phyloP scores from a whole-genome alignment of 306 rosid genomes.

The Dalbergia cultrata region DNA sequence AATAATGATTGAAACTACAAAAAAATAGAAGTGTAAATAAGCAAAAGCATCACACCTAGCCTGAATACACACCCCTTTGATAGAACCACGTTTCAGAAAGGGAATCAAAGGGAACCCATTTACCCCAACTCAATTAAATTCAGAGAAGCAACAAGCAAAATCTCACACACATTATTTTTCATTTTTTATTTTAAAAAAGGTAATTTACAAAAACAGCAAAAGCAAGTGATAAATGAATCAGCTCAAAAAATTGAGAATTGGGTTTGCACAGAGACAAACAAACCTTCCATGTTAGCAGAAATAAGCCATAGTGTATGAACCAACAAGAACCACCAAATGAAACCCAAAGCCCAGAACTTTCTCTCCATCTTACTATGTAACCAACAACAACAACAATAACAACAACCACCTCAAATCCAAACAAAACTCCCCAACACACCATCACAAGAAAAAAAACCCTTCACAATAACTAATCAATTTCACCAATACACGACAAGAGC shows the following conservation, averaged over 20 bases:
- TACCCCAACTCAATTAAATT: constrained; percentile 11
- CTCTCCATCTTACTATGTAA: constrained; percentile 69
- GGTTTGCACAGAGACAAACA: constrained; percentile 7
- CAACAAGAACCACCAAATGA: constrained; percentile 63
- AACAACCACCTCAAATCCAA: constrained; percentile 95
- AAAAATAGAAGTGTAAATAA: neutral
- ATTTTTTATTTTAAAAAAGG: neutral
- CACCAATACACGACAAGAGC: neutral
- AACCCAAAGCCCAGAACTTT: constrained; percentile 62
- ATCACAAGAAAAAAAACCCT: constrained; percentile 49
- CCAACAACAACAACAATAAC: constrained; percentile 49
- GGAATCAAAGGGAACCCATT: constrained; percentile 28
- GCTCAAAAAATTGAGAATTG: constrained; percentile 8
- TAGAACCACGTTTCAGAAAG: constrained; percentile 3
- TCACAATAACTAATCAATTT: neutral
- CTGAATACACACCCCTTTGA: constrained; percentile 5
- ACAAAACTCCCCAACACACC: constrained; percentile 63
- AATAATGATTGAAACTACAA: constrained; percentile 6
- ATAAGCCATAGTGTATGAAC: constrained; percentile 76
- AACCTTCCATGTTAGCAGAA: constrained; percentile 99
- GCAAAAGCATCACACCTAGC: constrained; percentile 7
- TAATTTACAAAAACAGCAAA: neutral
- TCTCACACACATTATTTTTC: neutral
- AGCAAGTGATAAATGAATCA: constrained; percentile 29
- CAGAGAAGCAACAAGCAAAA: constrained; percentile 30